Percentiles rank a stretch among this genome's conserved stretches.
phyloP scores from a whole-genome alignment of 2,329 filamentous ascomycete genomes.

The Nothophoma quercina region DNA sequence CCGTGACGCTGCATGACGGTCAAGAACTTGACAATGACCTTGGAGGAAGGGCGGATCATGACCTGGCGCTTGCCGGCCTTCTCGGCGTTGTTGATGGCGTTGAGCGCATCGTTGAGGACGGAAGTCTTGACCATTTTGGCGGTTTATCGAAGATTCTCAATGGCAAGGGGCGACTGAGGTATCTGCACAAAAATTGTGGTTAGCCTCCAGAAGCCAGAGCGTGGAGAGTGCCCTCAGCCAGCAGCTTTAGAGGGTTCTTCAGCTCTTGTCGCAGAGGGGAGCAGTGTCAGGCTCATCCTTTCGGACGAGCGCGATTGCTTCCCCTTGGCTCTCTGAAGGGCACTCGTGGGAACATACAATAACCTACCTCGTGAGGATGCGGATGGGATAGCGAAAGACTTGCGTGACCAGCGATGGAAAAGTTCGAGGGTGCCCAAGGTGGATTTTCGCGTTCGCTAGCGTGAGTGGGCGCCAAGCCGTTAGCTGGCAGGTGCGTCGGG shows the following conservation, averaged over 20 bases:
- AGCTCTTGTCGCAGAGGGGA: conserved; percentile 64
- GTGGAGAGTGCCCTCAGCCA: conserved; percentile 69
- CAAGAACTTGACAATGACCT: conserved; percentile 99
- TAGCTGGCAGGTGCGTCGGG: conserved; percentile 9
- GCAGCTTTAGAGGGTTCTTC: conserved; percentile 68
- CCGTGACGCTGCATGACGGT: conserved; percentile 99
- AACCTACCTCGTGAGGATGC: conserved; percentile 50
- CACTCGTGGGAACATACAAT: conserved; percentile 44
- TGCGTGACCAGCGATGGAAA: conserved; percentile 26
- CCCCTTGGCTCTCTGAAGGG: conserved; percentile 61
- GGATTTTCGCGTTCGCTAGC: conserved; percentile 34
- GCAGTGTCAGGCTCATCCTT: conserved; percentile 54
- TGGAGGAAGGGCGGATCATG: conserved; percentile 95
- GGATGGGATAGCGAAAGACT: conserved; percentile 32
- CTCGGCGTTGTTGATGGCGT: conserved; percentile 99
- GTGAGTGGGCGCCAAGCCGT: conserved; percentile 14
- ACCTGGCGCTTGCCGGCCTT: conserved; percentile 99
- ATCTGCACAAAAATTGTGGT: conserved; percentile 59
- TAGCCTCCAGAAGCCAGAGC: conserved; percentile 73
- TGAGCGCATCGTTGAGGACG: conserved; percentile 99
- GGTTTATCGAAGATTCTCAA: conserved; percentile 80
- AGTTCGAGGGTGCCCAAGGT: conserved; percentile 36
- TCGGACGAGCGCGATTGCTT: conserved; percentile 52
- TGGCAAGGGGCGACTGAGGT: conserved; percentile 68
- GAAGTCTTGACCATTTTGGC: conserved; percentile 98